Base-by-base conservation (phyloP, 2,329 filamentous ascomycete genomes). In the Ophiosphaerella narmari region DNA sequence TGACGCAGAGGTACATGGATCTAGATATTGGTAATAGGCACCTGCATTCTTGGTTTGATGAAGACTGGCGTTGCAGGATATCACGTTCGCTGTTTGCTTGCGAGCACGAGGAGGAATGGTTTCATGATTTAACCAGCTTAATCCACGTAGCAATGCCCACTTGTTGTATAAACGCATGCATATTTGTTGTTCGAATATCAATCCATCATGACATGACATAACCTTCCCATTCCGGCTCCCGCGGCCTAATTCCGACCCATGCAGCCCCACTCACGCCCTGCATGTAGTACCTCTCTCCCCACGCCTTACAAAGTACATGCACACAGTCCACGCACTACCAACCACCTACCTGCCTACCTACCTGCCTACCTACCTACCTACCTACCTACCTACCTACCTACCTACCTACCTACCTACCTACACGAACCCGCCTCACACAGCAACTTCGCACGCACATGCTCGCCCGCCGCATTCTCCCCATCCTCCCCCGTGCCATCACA, bases 101-200 rank as follows among this genome's bases (percentile, higher is more conserved):
- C 8, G 34, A 46, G 54, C 42, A 48, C 34, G 47, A 48, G 57
- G 56, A 58, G 59, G 55, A 49, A 63, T 52, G 60, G 66, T 42
- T 53, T 62, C 39, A 64, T 57, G 63, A 62, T 51, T 59, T 49
- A 47, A 16, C 43, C 21, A 51, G 52, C 39, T 36, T 60, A 58
- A 54, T 55, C 26, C 29, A 37, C 50, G 41, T 50, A 54, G 4
- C 21, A 46, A 41, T 29, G 23, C n/a, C 18, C 4, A 21, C 18
- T 21, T 21, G 4, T 21, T 21, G 18, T 21, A 5, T 21, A 21
- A 21, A 21, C 18, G 18, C 18, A 21, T 21, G 18, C 18, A 21
- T 21, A 4, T 21, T 21, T 21, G 18, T 21, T 21, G 18, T 21
- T 21, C 18, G 18, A 4, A 21, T 21, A 21, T 21, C 18, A 5